phyloP scores from a whole-genome alignment of 202 grass and related monocot genomes.

The Zoysia matrella region DNA sequence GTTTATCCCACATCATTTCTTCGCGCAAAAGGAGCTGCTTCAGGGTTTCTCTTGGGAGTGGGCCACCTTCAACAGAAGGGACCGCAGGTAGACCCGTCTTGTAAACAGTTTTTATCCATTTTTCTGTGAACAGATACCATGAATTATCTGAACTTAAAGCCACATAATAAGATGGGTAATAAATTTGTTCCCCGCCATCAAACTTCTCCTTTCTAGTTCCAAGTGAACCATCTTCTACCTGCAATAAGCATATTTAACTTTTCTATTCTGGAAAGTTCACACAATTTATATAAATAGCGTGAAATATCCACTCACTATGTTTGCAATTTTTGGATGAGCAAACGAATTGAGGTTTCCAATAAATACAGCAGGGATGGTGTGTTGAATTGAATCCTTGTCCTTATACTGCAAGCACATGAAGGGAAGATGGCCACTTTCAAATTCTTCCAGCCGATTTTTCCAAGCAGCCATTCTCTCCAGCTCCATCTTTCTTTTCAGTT shows the following conservation, averaged over 20 bases:
- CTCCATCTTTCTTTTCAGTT: constrained; percentile 88
- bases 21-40: constrained; percentile 75
- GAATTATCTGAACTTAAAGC: constrained; percentile 99
- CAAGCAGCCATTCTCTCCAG: constrained; percentile 88
- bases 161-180: constrained; percentile 70
- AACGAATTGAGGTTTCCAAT: constrained; percentile 75
- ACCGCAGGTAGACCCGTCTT: constrained; percentile 72
- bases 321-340: constrained; percentile 64
- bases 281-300: neutral
- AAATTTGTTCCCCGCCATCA: constrained; percentile 45
- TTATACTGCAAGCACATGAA: constrained; percentile 97
- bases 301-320: constrained; percentile 54
- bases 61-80: constrained; percentile 72
- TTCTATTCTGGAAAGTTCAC: constrained; percentile 18
- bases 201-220: constrained; percentile 43
- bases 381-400: constrained; percentile 95
- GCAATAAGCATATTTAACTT: constrained; percentile 37
- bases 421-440: constrained; percentile 83
- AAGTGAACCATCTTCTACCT: constrained; percentile 62
- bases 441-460: constrained; percentile 79
- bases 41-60: constrained; percentile 74
- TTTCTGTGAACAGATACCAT: constrained; percentile 99
- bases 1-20: constrained; percentile 84
- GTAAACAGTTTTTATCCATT: constrained; percentile 89
- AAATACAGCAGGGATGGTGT: constrained; percentile 85